Base-by-base conservation (phyloP, 345 rosid genomes). In the Pugionium dolabratum region DNA sequence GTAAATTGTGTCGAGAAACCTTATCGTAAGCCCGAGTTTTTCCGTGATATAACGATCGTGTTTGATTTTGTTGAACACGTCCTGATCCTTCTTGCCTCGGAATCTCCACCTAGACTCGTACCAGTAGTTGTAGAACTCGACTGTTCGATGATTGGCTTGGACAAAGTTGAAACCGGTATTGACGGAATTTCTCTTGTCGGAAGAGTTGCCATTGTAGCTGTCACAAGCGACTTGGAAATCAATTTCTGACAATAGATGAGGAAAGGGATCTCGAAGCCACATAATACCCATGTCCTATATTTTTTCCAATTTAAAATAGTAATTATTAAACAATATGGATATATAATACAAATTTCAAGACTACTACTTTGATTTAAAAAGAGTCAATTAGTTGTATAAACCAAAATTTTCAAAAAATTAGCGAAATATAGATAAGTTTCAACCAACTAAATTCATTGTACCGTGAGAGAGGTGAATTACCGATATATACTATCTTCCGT, bases 221-320 rank as follows among this genome's bases (percentile, higher is more conserved):
- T 56, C 61, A 10, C 46, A 56, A 10, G 61, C 4, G 32, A 37
- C 9, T 10, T 37, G 45, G 8, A 54, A 36, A 4, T 55, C 45
- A 8, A 3, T 44, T 25, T 26, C 34, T 6, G 47, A 9, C 9
- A 40, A 40, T 1, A 57, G 47, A 57, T 4, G 62, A 57, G 47
- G 47, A 7, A 39, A 57, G 6, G 62, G 35, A 9, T 57, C 62
- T 40, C 62, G 47, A 7, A 57, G 35, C 47, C 62, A 39, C 61
- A 27, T 39, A 2, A 39, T 27, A 27, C 37, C 46, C 3, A 56
- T 39, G 61, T 39, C 46, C 61, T 56, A 29, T 18, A 18, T 18
- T 0, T 4, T 25, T 54, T 54, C 30, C 7, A 52, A 33, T 11
- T 31, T 30, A 2, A 31, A 32, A 26, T 18, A 18, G 18, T 18